Conservation (phyloP, 345 rosid genomes). For the Arabis hirsuta region DNA sequence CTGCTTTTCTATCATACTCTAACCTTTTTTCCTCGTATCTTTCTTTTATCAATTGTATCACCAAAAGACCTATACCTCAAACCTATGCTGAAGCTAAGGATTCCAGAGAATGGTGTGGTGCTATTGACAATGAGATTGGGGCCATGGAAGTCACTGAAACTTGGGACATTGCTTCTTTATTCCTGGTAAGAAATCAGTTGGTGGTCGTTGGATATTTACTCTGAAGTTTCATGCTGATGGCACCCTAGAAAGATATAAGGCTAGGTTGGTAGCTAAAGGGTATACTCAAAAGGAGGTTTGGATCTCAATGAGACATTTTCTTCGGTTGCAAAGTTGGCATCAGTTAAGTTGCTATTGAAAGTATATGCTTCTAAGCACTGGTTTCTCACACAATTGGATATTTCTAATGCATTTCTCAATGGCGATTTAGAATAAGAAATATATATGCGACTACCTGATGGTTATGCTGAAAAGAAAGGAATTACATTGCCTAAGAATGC, state of each 20-base stretch:
- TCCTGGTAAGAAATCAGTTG: neutral
- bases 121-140: neutral
- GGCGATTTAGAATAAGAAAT: neutral
- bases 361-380: neutral
- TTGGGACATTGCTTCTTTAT: neutral
- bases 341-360: neutral
- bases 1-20: neutral
- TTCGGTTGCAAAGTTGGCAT: neutral
- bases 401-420: neutral
- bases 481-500: fast-evolving
- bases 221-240: neutral
- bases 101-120: neutral
- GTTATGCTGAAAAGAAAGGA: too few species aligned
- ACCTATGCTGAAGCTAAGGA: neutral
- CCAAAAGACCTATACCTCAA: neutral
- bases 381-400: neutral
- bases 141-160: neutral
- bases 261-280: neutral
- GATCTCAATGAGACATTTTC: neutral
- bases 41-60: neutral
- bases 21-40: neutral
- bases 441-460: neutral
- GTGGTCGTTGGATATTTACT: neutral
- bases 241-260: neutral
- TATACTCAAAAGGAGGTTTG: neutral